A percentile compares a stretch with the other conserved stretches of the same genome.
Conservation (phyloP, 139 green algal species). For the Chlorella ohadii region DNA sequence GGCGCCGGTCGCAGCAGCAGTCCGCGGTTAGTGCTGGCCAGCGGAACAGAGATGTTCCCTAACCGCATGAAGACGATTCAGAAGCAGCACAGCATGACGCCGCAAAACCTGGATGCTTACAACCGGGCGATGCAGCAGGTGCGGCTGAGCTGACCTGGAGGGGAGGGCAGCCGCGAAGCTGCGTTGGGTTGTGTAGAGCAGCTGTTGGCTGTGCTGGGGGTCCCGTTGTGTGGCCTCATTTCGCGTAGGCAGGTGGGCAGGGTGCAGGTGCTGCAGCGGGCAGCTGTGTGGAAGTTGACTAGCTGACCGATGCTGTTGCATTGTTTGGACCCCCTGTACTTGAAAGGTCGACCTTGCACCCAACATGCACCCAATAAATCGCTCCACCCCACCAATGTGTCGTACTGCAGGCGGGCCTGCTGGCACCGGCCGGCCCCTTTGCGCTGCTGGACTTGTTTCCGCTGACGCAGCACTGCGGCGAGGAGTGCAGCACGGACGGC, state of each 20-base stretch:
- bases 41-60: slow-evolving; percentile 18
- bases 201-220: no score
- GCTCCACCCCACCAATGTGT: not conserved
- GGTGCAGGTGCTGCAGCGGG: no score
- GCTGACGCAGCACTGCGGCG: slow-evolving; percentile 14
- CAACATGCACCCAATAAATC: not conserved
- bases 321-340: no score
- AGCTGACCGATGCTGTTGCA: no score
- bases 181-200: no score
- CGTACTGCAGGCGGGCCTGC: not conserved
- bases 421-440: not conserved
- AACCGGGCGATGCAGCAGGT: slow-evolving; percentile 18
- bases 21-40: slow-evolving; percentile 2
- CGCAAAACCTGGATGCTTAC: slow-evolving; percentile 22
- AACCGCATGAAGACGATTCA: slow-evolving; percentile 12
- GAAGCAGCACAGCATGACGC: slow-evolving; percentile 33
- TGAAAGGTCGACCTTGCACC: no score
- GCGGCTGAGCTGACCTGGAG: not conserved
- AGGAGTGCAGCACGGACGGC: slow-evolving; percentile 35
- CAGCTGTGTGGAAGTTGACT: no score
- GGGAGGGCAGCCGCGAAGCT: no score
- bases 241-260: no score
- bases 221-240: no score
- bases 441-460: slow-evolving; percentile 28
- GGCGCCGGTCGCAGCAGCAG: not conserved